Evolutionary conservation across 106 monocot genomes (phyloP), one percentile per base, ranked within the genome.

Genomic region (Dendrobium chrysotoxum): DNA sequence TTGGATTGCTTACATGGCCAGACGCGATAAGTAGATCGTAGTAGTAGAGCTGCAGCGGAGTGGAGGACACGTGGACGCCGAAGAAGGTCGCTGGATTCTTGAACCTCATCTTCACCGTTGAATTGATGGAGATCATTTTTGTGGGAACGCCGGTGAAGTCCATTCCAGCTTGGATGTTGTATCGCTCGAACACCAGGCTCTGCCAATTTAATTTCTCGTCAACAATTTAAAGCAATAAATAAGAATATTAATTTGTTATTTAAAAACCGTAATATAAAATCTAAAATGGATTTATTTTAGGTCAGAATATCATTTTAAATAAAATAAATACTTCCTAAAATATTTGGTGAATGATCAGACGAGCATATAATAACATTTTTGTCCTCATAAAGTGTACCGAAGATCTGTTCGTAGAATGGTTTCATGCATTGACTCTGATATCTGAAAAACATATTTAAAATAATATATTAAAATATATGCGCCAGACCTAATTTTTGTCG

Each of bases 1-100:
- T 61, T 23, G 11, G 4, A 35, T 23, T 28, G 67, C 86, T 86
- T 79, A 92, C 94, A 53, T 84, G 41, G 25, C 94, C 97, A 77
- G 94, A 83, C 54, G 94, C 97, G 66, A 98, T 77, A 46, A 53
- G 40, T 79, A 98, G 94, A 55, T 89, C 86, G 80, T 79, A 88
- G 80, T 85, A 92, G 85, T 75, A 85, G 84, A 98, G 89, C 20
- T 84, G 73, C 35, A 89, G 77, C 2, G 94, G 97, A 4, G 92
- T 89, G 74, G 94, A 88, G 5, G 90, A 79, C 75, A 98, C 92
- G 85, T 92, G 97, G 15, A 98, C 85, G 77, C 97, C 94, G 81
- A 98, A 98, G 88, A 98, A 98, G 35, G 94, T 92, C 5, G 90
- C 94, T 4, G 89, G 86, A 79, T 98, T 98, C 18, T 86, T 88